Base-by-base conservation (phyloP, 2,329 filamentous ascomycete species). In the Talaromyces rugulosus region DNA sequence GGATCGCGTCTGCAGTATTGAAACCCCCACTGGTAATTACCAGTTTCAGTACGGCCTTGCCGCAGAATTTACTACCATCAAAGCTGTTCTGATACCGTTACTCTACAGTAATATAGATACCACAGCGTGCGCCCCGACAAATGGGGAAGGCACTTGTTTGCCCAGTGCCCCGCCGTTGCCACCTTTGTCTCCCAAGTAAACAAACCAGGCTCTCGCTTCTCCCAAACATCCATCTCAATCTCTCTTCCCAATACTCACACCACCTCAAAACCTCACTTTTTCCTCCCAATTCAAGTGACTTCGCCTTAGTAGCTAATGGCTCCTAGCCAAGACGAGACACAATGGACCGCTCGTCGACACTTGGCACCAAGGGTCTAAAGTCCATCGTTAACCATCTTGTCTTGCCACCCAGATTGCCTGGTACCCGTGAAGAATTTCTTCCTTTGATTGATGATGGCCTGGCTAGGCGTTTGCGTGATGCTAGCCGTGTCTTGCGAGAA, bases 351-450 rank as follows among this genome's bases (percentile, higher is more conserved):
- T 53, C 27, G 14, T 53, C 28, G 30, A 31, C 50, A 28, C 27
- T 28, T 31, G 30, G 5, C 3, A 23, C 1, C 31, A 27, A 31
- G 3, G 50, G 27, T 53, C 50, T 71, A 3, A 64, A 68, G 23
- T 69, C 70, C 52, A 59, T 74, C 14, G 70, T 75, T 62, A 69
- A 76, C 36, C 78, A 80, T 50, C 62, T 77, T 16, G 71, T 71
- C 0, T 66, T 80, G 0, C 77, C 78, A 2, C 74, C 75, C 9
- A 64, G 74, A 8, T 68, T 79, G 2, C 77, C 78, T 5, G 73
- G 72, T 3, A 65, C 62, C 28, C 70, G 72, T 30, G 76, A 78
- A 31, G 23, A 30, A n/a, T 34, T 28, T 23, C 18, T 56, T 8
- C 51, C 58, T 16, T 51, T 60, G 6, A 63, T 77, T 27, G 69